Conservation (phyloP, 148 eudicot species). For the Vaccinium vitisidaea region DNA sequence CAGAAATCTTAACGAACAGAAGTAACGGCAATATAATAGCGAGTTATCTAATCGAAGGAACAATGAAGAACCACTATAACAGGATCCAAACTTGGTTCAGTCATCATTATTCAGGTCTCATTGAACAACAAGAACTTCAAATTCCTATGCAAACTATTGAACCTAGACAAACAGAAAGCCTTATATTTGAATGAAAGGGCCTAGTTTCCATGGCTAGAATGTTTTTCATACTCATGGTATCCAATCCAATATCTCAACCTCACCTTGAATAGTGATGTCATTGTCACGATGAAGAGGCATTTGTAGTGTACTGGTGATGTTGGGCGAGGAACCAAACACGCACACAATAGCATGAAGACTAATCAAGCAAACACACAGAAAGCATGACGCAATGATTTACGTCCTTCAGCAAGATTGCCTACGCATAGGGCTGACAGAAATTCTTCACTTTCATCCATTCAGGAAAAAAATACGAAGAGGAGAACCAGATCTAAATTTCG, state of each 20-base stretch:
- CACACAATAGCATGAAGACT: neutral
- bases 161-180: neutral
- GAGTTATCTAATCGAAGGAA: neutral
- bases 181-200: neutral
- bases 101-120: neutral
- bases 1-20: constrained; percentile 1
- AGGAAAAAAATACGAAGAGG: neutral
- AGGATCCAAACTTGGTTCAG: neutral
- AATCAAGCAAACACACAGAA: neutral
- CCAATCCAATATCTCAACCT: neutral
- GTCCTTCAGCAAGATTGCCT: neutral
- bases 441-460: neutral
- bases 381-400: neutral
- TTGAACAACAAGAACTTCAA: neutral
- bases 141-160: neutral
- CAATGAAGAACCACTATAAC: neutral
- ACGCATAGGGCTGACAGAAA: neutral
- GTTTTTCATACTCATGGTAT: neutral
- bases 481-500: neutral
- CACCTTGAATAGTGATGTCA: neutral
- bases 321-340: neutral
- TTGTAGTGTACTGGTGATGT: neutral
- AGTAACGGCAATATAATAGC: neutral
- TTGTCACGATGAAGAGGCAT: neutral
- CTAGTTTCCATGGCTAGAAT: neutral